Conservation (phyloP, 768 basidiomycete species). For the Suillus paluster region DNA sequence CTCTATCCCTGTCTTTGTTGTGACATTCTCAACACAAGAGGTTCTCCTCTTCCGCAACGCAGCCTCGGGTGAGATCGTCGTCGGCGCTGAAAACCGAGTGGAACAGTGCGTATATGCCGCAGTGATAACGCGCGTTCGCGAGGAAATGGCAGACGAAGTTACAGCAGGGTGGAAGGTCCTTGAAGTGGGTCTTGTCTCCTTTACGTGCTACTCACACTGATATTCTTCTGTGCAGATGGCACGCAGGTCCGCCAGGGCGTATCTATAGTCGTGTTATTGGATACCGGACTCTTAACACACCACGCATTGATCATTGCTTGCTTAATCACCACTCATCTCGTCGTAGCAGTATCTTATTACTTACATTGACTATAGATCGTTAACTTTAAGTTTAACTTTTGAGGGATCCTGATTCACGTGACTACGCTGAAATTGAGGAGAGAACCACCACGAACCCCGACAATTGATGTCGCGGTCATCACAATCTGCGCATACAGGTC, state of each 20-base stretch:
- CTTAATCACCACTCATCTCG: conserved; percentile 36
- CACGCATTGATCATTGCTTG: conserved; percentile 17
- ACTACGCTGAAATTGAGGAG: background rate
- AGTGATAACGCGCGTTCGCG: conserved; percentile 85
- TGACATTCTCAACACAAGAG: conserved; percentile 94
- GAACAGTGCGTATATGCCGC: conserved; percentile 95
- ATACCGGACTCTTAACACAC: conserved; percentile 16
- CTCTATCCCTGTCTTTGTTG: conserved; percentile 86
- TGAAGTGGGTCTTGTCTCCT: conserved; percentile 63
- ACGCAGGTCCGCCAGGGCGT: conserved; percentile 53
- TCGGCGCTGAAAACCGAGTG: conserved; percentile 89
- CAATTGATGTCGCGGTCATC: conserved; percentile 31
- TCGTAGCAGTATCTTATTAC: conserved; percentile 34
- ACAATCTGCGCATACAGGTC: conserved; percentile 12
- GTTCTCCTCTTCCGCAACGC: conserved; percentile 89
- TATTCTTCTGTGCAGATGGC: conserved; percentile 46
- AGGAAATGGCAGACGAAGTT: conserved; percentile 88
- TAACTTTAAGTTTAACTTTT: background rate
- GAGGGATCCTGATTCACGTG: background rate
- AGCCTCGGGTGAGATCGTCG: conserved; percentile 82
- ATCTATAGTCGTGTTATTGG: conserved; percentile 37
- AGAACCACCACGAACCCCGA: background rate
- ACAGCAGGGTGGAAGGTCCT: conserved; percentile 99
- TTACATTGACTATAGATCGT: conserved; percentile 26
- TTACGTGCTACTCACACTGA: background rate